Conservation (phyloP, 148 eudicot species). For the Silene latifolia region DNA sequence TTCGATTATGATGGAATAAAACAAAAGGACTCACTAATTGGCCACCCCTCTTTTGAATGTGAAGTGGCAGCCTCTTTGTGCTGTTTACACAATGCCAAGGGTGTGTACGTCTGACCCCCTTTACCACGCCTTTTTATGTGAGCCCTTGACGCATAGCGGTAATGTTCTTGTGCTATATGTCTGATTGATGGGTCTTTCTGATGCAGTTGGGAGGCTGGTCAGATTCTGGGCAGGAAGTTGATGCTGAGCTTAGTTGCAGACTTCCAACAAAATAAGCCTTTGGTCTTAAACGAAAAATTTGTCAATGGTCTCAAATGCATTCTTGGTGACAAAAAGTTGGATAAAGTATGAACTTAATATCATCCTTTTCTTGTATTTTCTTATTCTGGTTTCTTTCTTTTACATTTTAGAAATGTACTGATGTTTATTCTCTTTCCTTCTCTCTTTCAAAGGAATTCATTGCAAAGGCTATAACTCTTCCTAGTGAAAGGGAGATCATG, state of each 20-base stretch:
- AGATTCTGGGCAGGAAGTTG: slow-evolving; percentile 74
- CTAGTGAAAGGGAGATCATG: slow-evolving; percentile 94
- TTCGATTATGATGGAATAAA: too few species aligned
- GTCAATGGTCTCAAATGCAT: slow-evolving; percentile 74
- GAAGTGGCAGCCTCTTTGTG: too few species aligned
- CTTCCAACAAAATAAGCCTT: slow-evolving; percentile 73
- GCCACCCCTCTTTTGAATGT: too few species aligned
- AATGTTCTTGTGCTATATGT: not conserved
- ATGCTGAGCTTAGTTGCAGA: slow-evolving; percentile 85
- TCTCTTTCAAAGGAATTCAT: slow-evolving; percentile 62
- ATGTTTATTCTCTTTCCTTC: not conserved
- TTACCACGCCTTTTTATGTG: too few species aligned
- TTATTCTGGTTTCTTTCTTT: not conserved
- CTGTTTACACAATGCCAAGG: too few species aligned
- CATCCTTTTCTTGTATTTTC: not conserved
- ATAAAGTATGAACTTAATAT: slow-evolving; percentile 47
- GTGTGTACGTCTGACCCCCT: too few species aligned
- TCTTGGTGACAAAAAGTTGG: slow-evolving; percentile 62
- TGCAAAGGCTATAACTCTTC: slow-evolving; percentile 82
- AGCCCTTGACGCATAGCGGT: too few species aligned
- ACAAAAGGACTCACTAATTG: too few species aligned
- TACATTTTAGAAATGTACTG: slow-evolving; percentile 5
- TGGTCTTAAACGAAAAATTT: slow-evolving; percentile 66
- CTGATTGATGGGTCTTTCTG: slow-evolving; percentile 7
- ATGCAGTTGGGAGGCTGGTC: slow-evolving; percentile 96